phyloP scores from a whole-genome alignment of 2,329 filamentous ascomycete species.

The Endocalyx cinctus region DNA sequence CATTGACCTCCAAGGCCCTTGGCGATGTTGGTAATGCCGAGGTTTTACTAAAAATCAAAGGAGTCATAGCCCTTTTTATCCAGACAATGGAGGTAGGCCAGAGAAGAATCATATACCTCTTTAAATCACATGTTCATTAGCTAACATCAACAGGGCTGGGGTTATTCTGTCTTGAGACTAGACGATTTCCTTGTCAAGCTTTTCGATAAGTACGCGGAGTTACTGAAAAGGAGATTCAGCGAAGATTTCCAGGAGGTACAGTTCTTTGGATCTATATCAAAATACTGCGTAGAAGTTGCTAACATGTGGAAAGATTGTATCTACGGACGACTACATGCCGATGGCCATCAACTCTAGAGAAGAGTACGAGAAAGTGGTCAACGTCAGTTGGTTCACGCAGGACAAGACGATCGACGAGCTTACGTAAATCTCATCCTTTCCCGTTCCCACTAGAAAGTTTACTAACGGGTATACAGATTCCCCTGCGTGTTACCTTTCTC shows the following conservation, averaged over 20 bases:
- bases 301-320: constrained; percentile 50
- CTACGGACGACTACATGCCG: constrained; percentile 99
- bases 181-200: constrained; percentile 82
- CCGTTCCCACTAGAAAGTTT: too few species aligned
- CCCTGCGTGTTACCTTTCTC: constrained; percentile 96
- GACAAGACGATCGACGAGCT: constrained; percentile 73
- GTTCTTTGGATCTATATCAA: background rate
- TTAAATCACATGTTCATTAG: too few species aligned
- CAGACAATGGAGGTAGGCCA: constrained; percentile 99
- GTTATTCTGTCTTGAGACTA: constrained; percentile 75
- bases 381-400: constrained; percentile 92
- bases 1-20: constrained; percentile 74
- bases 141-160: constrained; percentile 85
- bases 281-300: constrained; percentile 3
- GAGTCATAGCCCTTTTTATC: constrained; percentile 87
- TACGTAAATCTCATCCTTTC: constrained; percentile 46
- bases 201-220: constrained; percentile 89
- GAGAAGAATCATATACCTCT: too few species aligned
- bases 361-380: constrained; percentile 93
- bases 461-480: constrained; percentile 68
- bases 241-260: constrained; percentile 93
- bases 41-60: constrained; percentile 88
- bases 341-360: constrained; percentile 91
- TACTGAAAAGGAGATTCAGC: constrained; percentile 86
- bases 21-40: constrained; percentile 82